Evolutionary conservation across 306 rosid species (phyloP).

Genomic region (Ochetophila trinervis): DNA sequence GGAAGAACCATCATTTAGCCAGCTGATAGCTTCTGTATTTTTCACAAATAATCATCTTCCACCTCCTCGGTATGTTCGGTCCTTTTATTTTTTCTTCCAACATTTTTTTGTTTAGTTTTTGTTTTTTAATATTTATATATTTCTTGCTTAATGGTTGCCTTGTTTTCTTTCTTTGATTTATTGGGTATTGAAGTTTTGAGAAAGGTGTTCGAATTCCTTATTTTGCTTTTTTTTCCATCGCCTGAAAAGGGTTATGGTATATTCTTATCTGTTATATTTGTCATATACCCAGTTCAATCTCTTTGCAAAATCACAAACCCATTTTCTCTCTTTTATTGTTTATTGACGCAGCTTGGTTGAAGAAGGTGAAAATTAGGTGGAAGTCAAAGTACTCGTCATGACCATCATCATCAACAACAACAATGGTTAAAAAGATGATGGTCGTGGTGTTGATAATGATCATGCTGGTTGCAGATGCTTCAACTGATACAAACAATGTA

Average conservation of each 20-base stretch:
- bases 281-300: conserved; percentile 5
- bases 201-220: not conserved
- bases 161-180: no score
- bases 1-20: no score
- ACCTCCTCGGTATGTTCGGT: not conserved
- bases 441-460: not conserved
- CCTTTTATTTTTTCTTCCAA: not conserved
- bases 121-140: no score
- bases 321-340: not conserved
- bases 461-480: conserved; percentile 36
- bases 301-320: not conserved
- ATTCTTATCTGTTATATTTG: conserved; percentile 5
- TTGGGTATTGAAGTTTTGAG: no score
- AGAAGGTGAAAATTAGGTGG: conserved; percentile 21
- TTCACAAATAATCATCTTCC: not conserved
- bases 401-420: conserved; percentile 13
- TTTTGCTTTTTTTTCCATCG: conserved; percentile 39
- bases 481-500: conserved; percentile 54
- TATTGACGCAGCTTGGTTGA: conserved; percentile 9
- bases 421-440: conserved; percentile 16
- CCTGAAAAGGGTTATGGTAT: conserved; percentile 18
- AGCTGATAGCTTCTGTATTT: no score
- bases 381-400: conserved; percentile 15
- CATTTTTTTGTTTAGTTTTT: not conserved
- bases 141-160: no score